Conservation (phyloP, 2,329 filamentous ascomycete species). For the Ophiostoma australiae region DNA sequence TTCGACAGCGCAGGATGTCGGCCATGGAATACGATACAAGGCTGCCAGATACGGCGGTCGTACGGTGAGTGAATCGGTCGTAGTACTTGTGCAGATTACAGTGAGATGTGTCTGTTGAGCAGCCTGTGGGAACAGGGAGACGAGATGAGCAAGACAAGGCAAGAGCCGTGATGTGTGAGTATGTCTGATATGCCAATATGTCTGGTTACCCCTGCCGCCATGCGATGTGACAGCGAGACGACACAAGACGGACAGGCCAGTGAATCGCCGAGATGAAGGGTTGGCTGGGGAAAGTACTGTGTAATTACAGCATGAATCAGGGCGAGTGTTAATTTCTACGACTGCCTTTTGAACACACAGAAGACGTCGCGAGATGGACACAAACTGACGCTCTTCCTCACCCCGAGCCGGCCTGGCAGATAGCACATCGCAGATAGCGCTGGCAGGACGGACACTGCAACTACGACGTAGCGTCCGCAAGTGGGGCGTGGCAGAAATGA, state of each 20-base stretch:
- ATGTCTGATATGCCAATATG: not conserved
- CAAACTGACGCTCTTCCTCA: not conserved
- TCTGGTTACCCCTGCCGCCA: not conserved
- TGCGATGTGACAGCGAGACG: conserved; percentile 4
- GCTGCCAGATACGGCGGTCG: not conserved
- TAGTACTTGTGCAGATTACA: not conserved
- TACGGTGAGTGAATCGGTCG: not conserved
- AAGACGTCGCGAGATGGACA: not conserved
- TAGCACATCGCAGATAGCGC: not conserved
- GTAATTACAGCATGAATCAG: conserved; percentile 12
- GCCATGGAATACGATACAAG: conserved; percentile 5
- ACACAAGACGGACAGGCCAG: conserved; percentile 2
- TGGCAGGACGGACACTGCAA: not conserved
- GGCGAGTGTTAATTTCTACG: not conserved
- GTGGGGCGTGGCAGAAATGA: conserved; percentile 2
- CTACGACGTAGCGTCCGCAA: conserved; percentile 12
- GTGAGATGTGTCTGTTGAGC: not conserved
- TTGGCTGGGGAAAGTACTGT: not conserved
- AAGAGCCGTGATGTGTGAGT: not conserved
- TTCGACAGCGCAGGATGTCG: not conserved
- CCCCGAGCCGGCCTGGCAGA: not conserved
- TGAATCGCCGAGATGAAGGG: conserved; percentile 12
- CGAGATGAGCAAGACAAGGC: conserved; percentile 5
- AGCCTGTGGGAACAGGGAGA: conserved; percentile 1
- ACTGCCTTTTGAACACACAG: not conserved